Base-by-base conservation (phyloP, 2,329 filamentous ascomycete genomes). In the Aspergillus sp. region DNA sequence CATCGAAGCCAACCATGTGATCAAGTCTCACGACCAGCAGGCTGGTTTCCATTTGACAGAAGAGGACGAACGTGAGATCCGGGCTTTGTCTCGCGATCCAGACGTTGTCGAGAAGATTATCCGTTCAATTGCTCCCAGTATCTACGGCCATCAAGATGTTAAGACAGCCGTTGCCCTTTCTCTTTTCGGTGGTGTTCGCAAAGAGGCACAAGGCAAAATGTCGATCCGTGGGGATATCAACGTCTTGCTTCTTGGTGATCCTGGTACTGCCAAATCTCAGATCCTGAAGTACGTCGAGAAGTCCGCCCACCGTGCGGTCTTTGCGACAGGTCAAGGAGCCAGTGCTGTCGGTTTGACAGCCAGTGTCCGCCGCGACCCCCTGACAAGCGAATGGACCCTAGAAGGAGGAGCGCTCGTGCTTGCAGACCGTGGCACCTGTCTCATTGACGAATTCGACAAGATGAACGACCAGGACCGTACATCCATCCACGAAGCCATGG, bases 381-480 rank as follows among this genome's bases (percentile, higher is more conserved):
- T 98, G 71, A 99, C 95, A 2, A 90, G 89, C 73, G 95, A 99
- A 77, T 99, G 95, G 93, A 98, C 95, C 6, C 81, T 99, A 2
- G 95, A 99, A 78, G 95, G 95, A 62, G 95, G 95, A 70, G 95
- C 95, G 4, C 82, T 99, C 11, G 95, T 99, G 68, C 85, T 99
- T 56, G 95, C 95, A 15, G 95, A 99, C 73, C 89, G 91, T 64
- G 95, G 95, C 41, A 96, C 91, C 15, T 98, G 95, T 70, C 82
- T 99, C 31, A 99, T 99, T 62, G 95, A 99, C 69, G 95, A 99
- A 77, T 99, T 99, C 68, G 95, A 99, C 84, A 99, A 99, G 83
- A 99, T 99, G 95, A 98, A 98, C 74, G 95, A 99, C 73, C 92
- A 98, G 72, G 95, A 99, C 75, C 87, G 95, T 64, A 98, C 95